Conservation (phyloP, 495 filamentous ascomycete species). For the Aspergillus nidulans region DNA sequence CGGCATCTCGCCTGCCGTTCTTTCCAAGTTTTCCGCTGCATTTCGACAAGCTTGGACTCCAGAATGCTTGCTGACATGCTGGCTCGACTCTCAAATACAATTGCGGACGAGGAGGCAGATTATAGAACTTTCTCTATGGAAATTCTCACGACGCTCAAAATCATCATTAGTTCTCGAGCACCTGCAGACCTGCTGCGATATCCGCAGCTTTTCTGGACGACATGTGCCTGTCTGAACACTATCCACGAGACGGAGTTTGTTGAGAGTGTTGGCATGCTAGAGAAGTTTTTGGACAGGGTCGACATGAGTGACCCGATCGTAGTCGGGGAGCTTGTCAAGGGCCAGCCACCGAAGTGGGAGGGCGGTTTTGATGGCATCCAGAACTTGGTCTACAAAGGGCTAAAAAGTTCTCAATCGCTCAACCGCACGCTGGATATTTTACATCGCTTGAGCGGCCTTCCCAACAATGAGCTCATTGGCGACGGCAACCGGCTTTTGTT, state of each 20-base stretch:
- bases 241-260: slow-evolving; percentile 94
- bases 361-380: slow-evolving; percentile 84
- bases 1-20: slow-evolving; percentile 92
- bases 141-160: slow-evolving; percentile 87
- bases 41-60: slow-evolving; percentile 83
- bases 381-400: slow-evolving; percentile 79
- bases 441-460: slow-evolving; percentile 72
- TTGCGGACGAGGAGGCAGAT: slow-evolving; percentile 86
- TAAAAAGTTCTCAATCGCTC: slow-evolving; percentile 80
- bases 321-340: slow-evolving; percentile 65
- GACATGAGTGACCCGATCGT: slow-evolving; percentile 70
- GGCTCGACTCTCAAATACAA: slow-evolving; percentile 87
- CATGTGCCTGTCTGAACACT: slow-evolving; percentile 90
- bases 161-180: slow-evolving; percentile 80
- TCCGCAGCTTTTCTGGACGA: slow-evolving; percentile 96
- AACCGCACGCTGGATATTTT: slow-evolving; percentile 71
- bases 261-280: slow-evolving; percentile 87
- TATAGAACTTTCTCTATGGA: slow-evolving; percentile 97
- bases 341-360: slow-evolving; percentile 83
- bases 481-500: slow-evolving; percentile 78
- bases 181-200: slow-evolving; percentile 75
- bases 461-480: slow-evolving; percentile 76
- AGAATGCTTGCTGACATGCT: slow-evolving; percentile 95
- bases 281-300: slow-evolving; percentile 76
- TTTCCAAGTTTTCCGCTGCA: slow-evolving; percentile 95